Evolutionary conservation across 257 asterid genomes (phyloP), one percentile per base, ranked within the genome.

Genomic region (Handroanthus guayacan): DNA sequence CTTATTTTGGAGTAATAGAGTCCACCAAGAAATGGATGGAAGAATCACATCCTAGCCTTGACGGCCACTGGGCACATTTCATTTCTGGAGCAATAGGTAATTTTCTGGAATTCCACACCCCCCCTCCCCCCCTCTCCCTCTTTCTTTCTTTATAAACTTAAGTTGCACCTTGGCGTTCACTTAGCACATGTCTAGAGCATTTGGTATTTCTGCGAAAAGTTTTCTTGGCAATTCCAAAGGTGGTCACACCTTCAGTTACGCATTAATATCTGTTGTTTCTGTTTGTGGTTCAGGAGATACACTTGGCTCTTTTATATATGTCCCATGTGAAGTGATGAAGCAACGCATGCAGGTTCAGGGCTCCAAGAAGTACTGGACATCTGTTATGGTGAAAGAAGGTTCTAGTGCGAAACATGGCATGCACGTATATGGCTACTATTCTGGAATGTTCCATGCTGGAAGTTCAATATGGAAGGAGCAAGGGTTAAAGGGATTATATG

Each of bases 321-420:
- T 91, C 74, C 97, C 97, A 25, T 91, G 97, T 63, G 97, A 91
- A 84, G 97, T 91, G 82, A 88, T 91, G 82, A 91, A 91, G 87
- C 97, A 91, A 71, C 90, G 96, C 6, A 91, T 91, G 97, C 97
- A 91, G 83, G 89, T 91, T 66, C 97, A 91, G 74, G 97, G 97
- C 71, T 82, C 97, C 64, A 86, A 79, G 78, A 88, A 88, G 84
- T 85, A 89, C 80, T 91, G 97, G 97, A 77, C 84, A 45, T 88
- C 97, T 74, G 86, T 85, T 66, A 37, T 82, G 74, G 81, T 76
- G 71, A 85, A 82, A 78, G 89, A 86, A 51, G 80, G 84, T 76
- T 81, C 89, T 39, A 83, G 6, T 38, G 78, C 75, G 13, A 82
- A 84, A 80, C 86, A 60, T 60, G 89, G 91, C 57, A 75, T 61